Base-by-base conservation (phyloP, 179 eudicot genomes). In the Beta corolliflora region DNA sequence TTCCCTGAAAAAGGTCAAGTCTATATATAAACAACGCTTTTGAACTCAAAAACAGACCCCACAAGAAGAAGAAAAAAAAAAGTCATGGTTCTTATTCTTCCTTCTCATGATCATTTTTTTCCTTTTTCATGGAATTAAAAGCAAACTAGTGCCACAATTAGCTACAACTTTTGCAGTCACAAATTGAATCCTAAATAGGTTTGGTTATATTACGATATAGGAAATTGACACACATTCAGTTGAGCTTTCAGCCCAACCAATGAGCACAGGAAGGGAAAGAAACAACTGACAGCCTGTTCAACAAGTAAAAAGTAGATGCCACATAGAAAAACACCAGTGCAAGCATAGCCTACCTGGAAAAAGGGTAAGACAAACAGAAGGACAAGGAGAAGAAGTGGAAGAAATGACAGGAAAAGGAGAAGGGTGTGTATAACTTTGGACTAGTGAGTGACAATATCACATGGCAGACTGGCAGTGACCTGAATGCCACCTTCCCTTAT, bases 1-100 rank as follows among this genome's bases (percentile, higher is more conserved):
- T 54, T 60, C 73, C 86, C 86, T 83, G 21, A 54, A 52, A 80
- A 41, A 68, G 23, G 21, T 69, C 29, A 21, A 69, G 23, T 63
- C n/a, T 59, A 19, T 50, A 54, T 59, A 19, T 50, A 54, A 58
- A 2, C 52, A 58, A 21, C 25, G n/a, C 44, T 58, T 73, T 13
- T 48, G n/a, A 66, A 46, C 36, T 45, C 25, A 69, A 55, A 67
- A 53, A 23, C 10, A 10, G 31, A 61, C 41, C 41, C 41, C 18
- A 66, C 31, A 66, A 31, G 41, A 36, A 36, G 41, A 11, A 25
- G 29, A n/a, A 29, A 3, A 14, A 31, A 66, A 13, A 29, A 44
- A 15, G 23, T 15, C 21, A 59, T 48, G 9, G 52, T 7, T 48
- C 9, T 9, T 48, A 48, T 48, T 48, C 52, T 48, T 9, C 9